Conservation (phyloP, 805 yeast species). For the Hyphopichia homilentoma region DNA sequence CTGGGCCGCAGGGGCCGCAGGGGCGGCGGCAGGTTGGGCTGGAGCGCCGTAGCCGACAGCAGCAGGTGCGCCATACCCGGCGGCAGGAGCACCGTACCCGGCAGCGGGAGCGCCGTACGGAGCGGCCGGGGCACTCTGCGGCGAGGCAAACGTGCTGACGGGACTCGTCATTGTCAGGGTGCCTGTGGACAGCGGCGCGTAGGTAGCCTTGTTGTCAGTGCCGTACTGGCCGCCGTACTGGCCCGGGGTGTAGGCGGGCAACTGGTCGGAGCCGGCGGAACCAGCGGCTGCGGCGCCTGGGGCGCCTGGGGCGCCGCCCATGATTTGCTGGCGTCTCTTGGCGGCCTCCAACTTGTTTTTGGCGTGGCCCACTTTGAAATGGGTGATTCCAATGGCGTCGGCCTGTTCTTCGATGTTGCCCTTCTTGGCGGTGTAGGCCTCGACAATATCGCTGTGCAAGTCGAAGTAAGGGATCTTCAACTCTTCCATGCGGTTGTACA, state of each 20-base stretch:
- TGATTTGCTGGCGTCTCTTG: conserved; percentile 62
- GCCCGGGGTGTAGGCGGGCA: conserved; percentile 36
- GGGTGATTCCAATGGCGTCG: conserved; percentile 85
- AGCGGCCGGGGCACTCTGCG: conserved; percentile 12
- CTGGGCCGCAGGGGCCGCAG: conserved; percentile 40
- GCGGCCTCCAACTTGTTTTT: conserved; percentile 81
- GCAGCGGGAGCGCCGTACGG: conserved; percentile 28
- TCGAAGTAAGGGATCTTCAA: conserved; percentile 97
- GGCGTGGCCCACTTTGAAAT: conserved; percentile 86
- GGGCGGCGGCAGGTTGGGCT: conserved; percentile 17
- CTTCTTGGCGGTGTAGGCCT: conserved; percentile 73
- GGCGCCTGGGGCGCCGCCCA: conserved; percentile 21
- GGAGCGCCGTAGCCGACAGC: conserved; percentile 30
- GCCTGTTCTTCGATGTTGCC: conserved; percentile 89
- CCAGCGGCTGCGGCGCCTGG: conserved; percentile 13
- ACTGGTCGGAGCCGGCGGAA: conserved; percentile 20
- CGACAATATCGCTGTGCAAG: conserved; percentile 75
- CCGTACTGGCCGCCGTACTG: conserved; percentile 20
- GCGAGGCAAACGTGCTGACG: conserved; percentile 3
- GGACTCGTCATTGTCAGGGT: conserved; percentile 4
- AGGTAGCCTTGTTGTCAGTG: conserved; percentile 3
- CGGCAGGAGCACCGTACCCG: conserved; percentile 21
- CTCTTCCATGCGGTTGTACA: conserved; percentile 88
- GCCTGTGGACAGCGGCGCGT: conserved; percentile 12
- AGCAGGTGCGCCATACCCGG: conserved; percentile 11